Percentiles rank a stretch among this genome's conserved stretches.
Evolutionary conservation across 257 asterid species (phyloP).

Genomic region (Capsicum baccatum): DNA sequence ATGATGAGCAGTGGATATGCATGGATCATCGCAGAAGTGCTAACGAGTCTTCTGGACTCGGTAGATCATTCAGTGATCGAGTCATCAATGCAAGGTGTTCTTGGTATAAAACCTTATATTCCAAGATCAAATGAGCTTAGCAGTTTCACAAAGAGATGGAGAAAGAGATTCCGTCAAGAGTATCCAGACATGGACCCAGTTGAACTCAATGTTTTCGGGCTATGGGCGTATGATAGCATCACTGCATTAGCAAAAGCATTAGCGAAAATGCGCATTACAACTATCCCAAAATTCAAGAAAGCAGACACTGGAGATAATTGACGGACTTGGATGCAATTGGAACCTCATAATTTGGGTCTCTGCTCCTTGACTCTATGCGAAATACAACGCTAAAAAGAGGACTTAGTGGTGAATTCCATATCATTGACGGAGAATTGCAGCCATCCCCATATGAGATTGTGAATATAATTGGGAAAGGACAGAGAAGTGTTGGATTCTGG

Average conservation of each 20-base stretch:
- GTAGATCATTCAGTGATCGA: conserved; percentile 38
- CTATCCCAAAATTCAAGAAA: conserved; percentile 22
- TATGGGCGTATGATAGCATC: conserved; percentile 61
- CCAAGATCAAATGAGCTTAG: conserved; percentile 40
- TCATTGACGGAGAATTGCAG: conserved; percentile 41
- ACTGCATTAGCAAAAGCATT: conserved; percentile 49
- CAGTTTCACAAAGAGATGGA: conserved; percentile 44
- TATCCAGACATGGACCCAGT: conserved; percentile 31
- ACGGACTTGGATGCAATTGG: conserved; percentile 33
- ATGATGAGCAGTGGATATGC: conserved; percentile 56
- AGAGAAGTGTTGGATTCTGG: conserved; percentile 53
- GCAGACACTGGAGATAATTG: conserved; percentile 23
- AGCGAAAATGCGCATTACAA: conserved; percentile 34
- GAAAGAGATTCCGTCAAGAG: conserved; percentile 34
- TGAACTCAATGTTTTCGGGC: conserved; percentile 51
- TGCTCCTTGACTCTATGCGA: conserved; percentile 37
- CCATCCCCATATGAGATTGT: conserved; percentile 48
- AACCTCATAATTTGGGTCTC: conserved; percentile 45
- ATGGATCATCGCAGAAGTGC: conserved; percentile 55
- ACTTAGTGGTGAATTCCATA: conserved; percentile 48
- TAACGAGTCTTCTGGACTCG: conserved; percentile 45
- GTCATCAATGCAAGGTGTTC: conserved; percentile 54
- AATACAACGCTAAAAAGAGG: conserved; percentile 39
- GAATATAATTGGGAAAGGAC: conserved; percentile 47
- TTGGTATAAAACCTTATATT: conserved; percentile 54